A percentile compares a stretch with the other conserved stretches of the same genome.
These are phyloP conservation scores for Amphichorda felina DNA, from an alignment of 2,329 filamentous ascomycete genomes.

Conservation along the genomic window DNA sequence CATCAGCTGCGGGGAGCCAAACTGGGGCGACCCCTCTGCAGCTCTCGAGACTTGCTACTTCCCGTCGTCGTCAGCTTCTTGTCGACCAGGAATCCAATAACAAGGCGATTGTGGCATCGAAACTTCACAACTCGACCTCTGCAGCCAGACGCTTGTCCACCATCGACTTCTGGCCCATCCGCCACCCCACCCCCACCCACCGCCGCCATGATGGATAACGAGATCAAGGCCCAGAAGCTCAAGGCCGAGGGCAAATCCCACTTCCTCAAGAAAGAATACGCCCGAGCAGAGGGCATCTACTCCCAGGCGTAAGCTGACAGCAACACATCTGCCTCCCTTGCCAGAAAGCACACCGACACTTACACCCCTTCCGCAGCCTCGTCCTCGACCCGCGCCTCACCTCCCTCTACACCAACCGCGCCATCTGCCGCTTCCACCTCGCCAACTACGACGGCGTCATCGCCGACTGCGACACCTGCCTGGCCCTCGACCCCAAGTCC, in stretches of 20 bases:
- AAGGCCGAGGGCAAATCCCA: constrained; percentile 51
- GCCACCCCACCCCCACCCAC: no score
- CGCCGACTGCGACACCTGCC: constrained; percentile 63
- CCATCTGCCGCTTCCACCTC: constrained; percentile 69
- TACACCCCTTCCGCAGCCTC: constrained; percentile 53
- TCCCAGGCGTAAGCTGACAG: constrained; percentile 50
- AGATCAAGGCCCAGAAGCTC: constrained; percentile 15
- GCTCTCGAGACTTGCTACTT: no score
- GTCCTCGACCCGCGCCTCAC: constrained; percentile 67
- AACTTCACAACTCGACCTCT: no score
- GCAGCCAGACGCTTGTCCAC: no score
- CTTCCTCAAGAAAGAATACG: constrained; percentile 55
- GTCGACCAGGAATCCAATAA: no score
- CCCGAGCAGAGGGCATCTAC: constrained; percentile 56
- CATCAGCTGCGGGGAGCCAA: no score
- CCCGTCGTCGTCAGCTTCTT: no score
- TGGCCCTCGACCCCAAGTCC: constrained; percentile 49
- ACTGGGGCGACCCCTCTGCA: no score
- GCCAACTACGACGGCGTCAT: constrained; percentile 63
- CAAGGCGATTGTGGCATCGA: no score
- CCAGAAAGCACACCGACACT: neutral
- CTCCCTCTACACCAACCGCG: constrained; percentile 79
- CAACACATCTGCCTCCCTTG: neutral
- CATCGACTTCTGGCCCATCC: no score
- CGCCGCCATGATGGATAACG: neutral